Conservation (phyloP, 768 basidiomycete genomes). For the Naematelia encephala region DNA sequence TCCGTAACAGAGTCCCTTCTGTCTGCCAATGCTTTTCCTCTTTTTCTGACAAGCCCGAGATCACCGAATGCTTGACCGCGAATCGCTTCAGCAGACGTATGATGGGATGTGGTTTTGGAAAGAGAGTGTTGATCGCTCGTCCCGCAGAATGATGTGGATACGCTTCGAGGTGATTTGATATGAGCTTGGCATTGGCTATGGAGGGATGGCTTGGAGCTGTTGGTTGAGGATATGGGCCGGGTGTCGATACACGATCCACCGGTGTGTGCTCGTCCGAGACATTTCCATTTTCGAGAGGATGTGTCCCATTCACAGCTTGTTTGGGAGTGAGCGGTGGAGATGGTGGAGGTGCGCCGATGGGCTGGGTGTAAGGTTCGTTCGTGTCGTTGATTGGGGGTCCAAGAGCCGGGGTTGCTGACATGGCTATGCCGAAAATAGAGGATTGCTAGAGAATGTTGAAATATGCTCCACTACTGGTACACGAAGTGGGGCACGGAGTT, state of each 20-base stretch:
- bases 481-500: background rate
- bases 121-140: conserved; percentile 53
- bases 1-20: conserved; percentile 29
- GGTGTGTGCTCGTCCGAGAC: background rate
- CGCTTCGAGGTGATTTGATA: conserved; percentile 54
- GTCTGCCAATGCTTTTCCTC: conserved; percentile 29
- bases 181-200: conserved; percentile 4
- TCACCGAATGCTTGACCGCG: conserved; percentile 51
- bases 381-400: background rate
- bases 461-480: background rate
- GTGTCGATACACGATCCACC: background rate
- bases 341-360: background rate
- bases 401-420: background rate
- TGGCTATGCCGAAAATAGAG: no score
- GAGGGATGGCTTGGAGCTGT: background rate
- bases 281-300: background rate
- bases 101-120: conserved; percentile 50
- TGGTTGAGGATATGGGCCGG: background rate
- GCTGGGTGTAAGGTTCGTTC: background rate
- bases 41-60: conserved; percentile 35
- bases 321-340: background rate
- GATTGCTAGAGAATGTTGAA: no score
- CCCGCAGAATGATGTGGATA: conserved; percentile 52
- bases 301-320: background rate
- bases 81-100: conserved; percentile 43